A percentile compares a stretch with the other conserved stretches of the same genome.
Evolutionary conservation across 805 yeast species (phyloP).

Genomic region (Ogataea saltuana): DNA sequence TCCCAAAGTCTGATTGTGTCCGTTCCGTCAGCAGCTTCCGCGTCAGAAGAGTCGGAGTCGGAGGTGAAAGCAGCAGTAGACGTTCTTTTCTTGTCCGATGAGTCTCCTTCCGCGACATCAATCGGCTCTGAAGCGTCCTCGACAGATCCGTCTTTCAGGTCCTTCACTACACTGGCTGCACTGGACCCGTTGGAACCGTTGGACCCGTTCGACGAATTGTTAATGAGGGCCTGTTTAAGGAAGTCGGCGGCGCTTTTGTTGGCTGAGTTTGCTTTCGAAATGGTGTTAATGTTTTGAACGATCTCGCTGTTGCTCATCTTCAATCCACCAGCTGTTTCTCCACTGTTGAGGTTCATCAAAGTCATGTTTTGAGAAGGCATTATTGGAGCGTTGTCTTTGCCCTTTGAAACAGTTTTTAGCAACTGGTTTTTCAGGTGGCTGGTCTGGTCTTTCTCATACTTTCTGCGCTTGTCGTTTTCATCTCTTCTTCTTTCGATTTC

Average conservation of each 20-base stretch:
- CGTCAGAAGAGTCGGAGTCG: slow-evolving; percentile 35
- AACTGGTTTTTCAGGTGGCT: slow-evolving; percentile 44
- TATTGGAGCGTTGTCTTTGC: slow-evolving; percentile 75
- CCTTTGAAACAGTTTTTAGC: slow-evolving; percentile 59
- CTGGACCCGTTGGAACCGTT: slow-evolving; percentile 28
- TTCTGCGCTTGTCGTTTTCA: slow-evolving; percentile 62
- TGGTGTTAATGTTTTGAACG: slow-evolving; percentile 59
- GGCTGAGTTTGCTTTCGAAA: slow-evolving; percentile 71
- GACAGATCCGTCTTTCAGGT: slow-evolving; percentile 22
- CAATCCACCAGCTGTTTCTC: slow-evolving; percentile 64
- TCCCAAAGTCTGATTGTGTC: slow-evolving; percentile 72
- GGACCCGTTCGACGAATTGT: slow-evolving; percentile 22
- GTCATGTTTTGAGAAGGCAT: slow-evolving; percentile 72
- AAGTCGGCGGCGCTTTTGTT: slow-evolving; percentile 69
- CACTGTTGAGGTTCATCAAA: slow-evolving; percentile 65
- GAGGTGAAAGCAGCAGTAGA: slow-evolving; percentile 27
- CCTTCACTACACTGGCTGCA: slow-evolving; percentile 31
- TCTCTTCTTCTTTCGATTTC: slow-evolving; percentile 69
- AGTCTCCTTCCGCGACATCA: slow-evolving; percentile 27
- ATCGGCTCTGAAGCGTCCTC: slow-evolving; percentile 28
- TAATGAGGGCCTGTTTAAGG: slow-evolving; percentile 42
- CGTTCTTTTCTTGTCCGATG: slow-evolving; percentile 25
- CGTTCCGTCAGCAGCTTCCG: slow-evolving; percentile 44
- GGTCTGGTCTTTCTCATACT: slow-evolving; percentile 48
- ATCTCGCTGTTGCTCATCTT: slow-evolving; percentile 69